Evolutionary conservation across 495 filamentous ascomycete genomes (phyloP).

Genomic region (Penicillium cosmopolitanum): DNA sequence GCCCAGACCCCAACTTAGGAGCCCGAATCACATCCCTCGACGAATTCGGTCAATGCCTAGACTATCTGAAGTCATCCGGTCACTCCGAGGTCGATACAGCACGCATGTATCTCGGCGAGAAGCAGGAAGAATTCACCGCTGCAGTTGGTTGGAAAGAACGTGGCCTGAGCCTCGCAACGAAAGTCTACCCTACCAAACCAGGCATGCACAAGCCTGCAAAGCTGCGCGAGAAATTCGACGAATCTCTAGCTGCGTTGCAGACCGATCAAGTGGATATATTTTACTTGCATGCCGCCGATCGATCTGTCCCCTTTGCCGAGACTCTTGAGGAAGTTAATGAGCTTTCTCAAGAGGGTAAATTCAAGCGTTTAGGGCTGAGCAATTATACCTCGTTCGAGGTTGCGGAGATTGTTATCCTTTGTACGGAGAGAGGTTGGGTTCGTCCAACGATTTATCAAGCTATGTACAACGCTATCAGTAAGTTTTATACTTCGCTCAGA

Average conservation of each 20-base stretch:
- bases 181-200: constrained; percentile 65
- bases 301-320: constrained; percentile 50
- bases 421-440: constrained; percentile 50
- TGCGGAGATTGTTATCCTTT: constrained; percentile 53
- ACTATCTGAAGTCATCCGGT: constrained; percentile 58
- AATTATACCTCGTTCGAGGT: constrained; percentile 59
- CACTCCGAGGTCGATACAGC: constrained; percentile 80
- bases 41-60: constrained; percentile 63
- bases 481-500: background rate
- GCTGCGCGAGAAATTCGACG: constrained; percentile 60
- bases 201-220: constrained; percentile 60
- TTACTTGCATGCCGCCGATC: constrained; percentile 53
- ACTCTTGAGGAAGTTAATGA: constrained; percentile 52
- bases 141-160: constrained; percentile 75
- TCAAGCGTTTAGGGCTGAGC: constrained; percentile 50
- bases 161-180: constrained; percentile 80
- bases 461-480: constrained; percentile 50
- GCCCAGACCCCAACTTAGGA: constrained; percentile 51
- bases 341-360: constrained; percentile 50
- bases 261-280: constrained; percentile 75
- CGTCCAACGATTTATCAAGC: constrained; percentile 57
- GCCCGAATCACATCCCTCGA: constrained; percentile 67
- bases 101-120: constrained; percentile 66
- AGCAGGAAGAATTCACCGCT: constrained; percentile 77
- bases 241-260: constrained; percentile 66